These are phyloP conservation scores for Cadophora malorum DNA, from an alignment of 2,329 filamentous ascomycete species.

Conservation along the genomic window DNA sequence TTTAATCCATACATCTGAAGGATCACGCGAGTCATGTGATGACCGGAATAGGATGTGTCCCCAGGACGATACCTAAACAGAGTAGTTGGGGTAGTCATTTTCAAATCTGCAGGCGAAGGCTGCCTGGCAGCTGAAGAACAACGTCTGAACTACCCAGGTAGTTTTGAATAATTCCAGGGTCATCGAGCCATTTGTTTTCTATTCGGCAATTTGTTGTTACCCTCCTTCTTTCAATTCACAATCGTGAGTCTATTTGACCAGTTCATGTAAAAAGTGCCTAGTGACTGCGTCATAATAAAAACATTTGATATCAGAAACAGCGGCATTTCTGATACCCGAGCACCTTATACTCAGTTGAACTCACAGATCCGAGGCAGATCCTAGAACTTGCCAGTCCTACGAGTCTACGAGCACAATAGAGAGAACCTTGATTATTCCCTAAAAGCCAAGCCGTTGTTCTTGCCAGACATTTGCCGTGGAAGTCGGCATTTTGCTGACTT, in stretches of 20 bases:
- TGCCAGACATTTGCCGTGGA: constrained; percentile 1
- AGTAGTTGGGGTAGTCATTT: background rate
- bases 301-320: background rate
- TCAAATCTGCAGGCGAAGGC: too few species aligned
- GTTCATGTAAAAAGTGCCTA: background rate
- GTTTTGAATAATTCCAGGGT: too few species aligned
- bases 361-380: background rate
- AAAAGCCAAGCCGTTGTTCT: background rate
- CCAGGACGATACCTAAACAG: background rate
- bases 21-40: background rate
- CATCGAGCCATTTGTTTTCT: background rate
- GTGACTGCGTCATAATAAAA: background rate
- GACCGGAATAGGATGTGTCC: background rate
- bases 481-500: constrained; percentile 1
- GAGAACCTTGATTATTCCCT: background rate
- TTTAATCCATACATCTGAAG: background rate
- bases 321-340: background rate
- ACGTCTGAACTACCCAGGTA: too few species aligned
- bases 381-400: background rate
- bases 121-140: too few species aligned
- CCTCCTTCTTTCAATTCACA: background rate
- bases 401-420: background rate
- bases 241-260: background rate
- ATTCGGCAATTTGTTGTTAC: background rate
- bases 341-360: background rate